phyloP scores from a whole-genome alignment of 2,329 filamentous ascomycete genomes.

The Trichoderma polysporum region DNA sequence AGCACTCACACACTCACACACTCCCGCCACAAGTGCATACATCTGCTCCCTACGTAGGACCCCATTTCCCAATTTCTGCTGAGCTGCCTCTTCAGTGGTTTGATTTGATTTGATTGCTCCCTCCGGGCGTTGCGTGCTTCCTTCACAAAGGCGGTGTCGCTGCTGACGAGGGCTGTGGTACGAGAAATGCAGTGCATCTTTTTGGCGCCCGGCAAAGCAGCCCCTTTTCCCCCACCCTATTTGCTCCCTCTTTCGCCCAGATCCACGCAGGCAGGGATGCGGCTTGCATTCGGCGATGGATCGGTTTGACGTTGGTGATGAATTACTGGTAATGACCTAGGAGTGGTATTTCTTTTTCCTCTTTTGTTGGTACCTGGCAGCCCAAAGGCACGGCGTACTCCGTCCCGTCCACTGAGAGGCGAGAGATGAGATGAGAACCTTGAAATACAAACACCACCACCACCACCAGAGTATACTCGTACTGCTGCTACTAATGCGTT shows the following conservation, averaged over 20 bases:
- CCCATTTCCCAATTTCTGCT: not conserved
- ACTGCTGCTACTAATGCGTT: not conserved
- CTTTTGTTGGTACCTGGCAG: not conserved
- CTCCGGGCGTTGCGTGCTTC: not conserved
- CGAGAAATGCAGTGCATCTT: not conserved
- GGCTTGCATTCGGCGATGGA: conserved; percentile 13
- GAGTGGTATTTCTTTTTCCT: not conserved
- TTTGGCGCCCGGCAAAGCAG: not conserved
- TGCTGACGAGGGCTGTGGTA: conserved; percentile 14
- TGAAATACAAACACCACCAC: not conserved
- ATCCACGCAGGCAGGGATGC: conserved; percentile 18
- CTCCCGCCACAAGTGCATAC: not conserved
- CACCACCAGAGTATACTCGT: conserved; percentile 2
- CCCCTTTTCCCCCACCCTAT: not conserved
- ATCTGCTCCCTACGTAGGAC: not conserved
- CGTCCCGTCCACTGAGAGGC: not conserved
- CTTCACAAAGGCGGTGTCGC: conserved; percentile 15
- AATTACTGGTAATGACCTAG: not conserved
- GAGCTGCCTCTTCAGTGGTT: not conserved
- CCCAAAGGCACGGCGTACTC: not conserved
- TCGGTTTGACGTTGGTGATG: conserved; percentile 16
- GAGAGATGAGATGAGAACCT: not conserved
- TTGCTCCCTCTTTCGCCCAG: not conserved
- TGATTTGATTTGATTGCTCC: not conserved
- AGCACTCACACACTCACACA: not conserved